phyloP scores from a whole-genome alignment of 148 eudicot genomes.

The Drosera capensis region DNA sequence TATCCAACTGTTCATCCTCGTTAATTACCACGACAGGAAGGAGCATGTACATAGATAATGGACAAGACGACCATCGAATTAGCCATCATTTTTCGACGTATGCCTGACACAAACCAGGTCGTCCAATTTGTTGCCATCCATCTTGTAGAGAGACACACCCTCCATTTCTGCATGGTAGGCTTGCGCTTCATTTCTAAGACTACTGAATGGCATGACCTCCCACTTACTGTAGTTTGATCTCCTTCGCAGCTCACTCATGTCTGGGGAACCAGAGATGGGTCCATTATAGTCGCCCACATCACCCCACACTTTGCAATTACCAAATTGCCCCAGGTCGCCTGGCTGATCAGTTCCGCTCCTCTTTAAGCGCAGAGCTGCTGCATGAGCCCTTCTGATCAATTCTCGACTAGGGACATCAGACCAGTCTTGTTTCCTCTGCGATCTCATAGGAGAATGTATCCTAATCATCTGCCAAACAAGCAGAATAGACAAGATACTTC shows the following conservation, averaged over 20 bases:
- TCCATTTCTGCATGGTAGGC: slow-evolving; percentile 77
- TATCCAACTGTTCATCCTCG: too few species aligned
- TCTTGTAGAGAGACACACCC: slow-evolving; percentile 65
- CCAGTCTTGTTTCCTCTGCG: slow-evolving; percentile 76
- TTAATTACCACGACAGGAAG: too few species aligned
- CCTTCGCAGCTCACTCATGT: slow-evolving; percentile 55
- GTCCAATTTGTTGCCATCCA: slow-evolving; percentile 91
- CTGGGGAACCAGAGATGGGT: slow-evolving; percentile 67
- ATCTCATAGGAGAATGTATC: slow-evolving; percentile 98
- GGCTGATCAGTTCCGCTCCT: slow-evolving; percentile 30
- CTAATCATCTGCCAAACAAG: slow-evolving; percentile 47
- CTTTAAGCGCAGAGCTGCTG: slow-evolving; percentile 62
- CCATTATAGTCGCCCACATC: slow-evolving; percentile 36
- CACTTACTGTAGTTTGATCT: slow-evolving; percentile 72
- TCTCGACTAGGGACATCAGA: slow-evolving; percentile 76
- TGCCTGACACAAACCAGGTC: slow-evolving; percentile 86
- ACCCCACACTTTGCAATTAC: slow-evolving; percentile 95
- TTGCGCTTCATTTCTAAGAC: slow-evolving; percentile 62
- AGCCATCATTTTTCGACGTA: slow-evolving; percentile 18
- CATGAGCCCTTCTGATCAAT: slow-evolving; percentile 59
- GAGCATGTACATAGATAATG: too few species aligned
- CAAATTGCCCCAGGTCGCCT: slow-evolving; percentile 64
- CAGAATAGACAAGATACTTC: neutral
- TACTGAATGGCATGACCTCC: slow-evolving; percentile 70
- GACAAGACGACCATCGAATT: too few species aligned